These are phyloP conservation scores for Astrocystis sublimbata DNA, from an alignment of 495 filamentous ascomycete species.

Conservation along the genomic window DNA sequence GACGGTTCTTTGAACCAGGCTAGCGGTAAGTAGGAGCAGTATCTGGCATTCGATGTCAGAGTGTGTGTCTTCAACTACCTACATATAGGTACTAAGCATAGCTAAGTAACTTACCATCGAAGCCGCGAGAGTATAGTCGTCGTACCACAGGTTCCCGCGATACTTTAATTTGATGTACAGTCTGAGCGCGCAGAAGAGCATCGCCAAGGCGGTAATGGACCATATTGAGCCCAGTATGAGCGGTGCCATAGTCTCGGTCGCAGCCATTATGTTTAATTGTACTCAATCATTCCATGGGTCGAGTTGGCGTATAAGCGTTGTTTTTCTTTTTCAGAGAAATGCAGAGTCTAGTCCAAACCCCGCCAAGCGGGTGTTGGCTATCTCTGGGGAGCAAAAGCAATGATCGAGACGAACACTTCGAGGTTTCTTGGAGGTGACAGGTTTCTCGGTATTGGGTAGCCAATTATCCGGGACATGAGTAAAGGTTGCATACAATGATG, in stretches of 20 bases:
- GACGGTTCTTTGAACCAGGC: not conserved
- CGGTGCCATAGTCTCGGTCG: conserved; percentile 1
- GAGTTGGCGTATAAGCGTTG: not conserved
- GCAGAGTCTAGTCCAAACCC: not conserved
- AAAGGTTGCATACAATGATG: not conserved
- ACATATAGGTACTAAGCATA: too few species aligned
- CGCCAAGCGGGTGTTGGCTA: not conserved
- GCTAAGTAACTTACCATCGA: conserved; percentile 12
- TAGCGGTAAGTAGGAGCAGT: not conserved
- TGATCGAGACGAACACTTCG: not conserved
- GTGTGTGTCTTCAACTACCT: too few species aligned
- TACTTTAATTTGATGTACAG: conserved; percentile 16
- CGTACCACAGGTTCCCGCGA: conserved; percentile 7
- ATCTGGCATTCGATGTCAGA: not conserved
- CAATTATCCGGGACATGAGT: not conserved
- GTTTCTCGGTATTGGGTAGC: not conserved
- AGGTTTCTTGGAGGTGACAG: not conserved
- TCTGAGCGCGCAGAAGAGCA: not conserved
- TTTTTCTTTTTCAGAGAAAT: not conserved
- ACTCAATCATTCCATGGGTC: not conserved
- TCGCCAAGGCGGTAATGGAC: not conserved
- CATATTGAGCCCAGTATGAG: conserved; percentile 2
- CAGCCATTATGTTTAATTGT: not conserved
- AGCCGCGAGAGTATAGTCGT: conserved; percentile 8
- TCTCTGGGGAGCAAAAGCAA: not conserved